Evolutionary conservation across 345 rosid species (phyloP), one percentile per base, ranked within the genome.

Genomic region (Lepidium didymum): DNA sequence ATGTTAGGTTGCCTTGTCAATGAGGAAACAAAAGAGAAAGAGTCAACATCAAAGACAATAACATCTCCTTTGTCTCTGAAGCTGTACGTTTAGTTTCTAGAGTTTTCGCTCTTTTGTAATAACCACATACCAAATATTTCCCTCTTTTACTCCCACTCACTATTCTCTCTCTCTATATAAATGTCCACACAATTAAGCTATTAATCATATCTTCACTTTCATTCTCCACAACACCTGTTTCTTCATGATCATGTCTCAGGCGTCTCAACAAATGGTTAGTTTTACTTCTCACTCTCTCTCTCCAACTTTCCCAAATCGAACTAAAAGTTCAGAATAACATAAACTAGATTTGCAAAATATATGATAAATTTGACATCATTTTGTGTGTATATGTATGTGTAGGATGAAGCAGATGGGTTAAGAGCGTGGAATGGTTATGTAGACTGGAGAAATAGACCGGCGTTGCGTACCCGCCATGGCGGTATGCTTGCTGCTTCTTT

Each of bases 401-500:
- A 87, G 96, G 96, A 81, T 14, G 87, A 82, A 68, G 70, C 79
- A 62, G 59, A 70, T 29, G 64, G 35, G 51, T 46, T 59, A 47
- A 77, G 62, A 35, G 50, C 44, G 45, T 82, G 87, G 87, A 84
- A 85, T 68, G 91, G 91, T 36, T 85, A 85, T 44, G 69, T 80
- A 52, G 85, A 90, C 62, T 90, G 97, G 92, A 77, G 82, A 78
- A 81, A 82, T 55, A 82, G 76, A 63, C 87, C 91, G 8, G 91
- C 90, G 36, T 40, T 72, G 36, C 81, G 78, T 72, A 85, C 85
- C 55, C 80, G 71, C 54, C 92, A 90, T 44, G 97, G 97, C 7
- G 92, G 97, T 82, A 85, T 80, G 84, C 84, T 76, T 53, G 92
- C 92, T 23, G 91, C 95, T 52, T 85, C 87, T 57, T 91, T 88